Evolutionary conservation across 495 filamentous ascomycete genomes (phyloP).

Genomic region (Tuber umbilicatum): DNA sequence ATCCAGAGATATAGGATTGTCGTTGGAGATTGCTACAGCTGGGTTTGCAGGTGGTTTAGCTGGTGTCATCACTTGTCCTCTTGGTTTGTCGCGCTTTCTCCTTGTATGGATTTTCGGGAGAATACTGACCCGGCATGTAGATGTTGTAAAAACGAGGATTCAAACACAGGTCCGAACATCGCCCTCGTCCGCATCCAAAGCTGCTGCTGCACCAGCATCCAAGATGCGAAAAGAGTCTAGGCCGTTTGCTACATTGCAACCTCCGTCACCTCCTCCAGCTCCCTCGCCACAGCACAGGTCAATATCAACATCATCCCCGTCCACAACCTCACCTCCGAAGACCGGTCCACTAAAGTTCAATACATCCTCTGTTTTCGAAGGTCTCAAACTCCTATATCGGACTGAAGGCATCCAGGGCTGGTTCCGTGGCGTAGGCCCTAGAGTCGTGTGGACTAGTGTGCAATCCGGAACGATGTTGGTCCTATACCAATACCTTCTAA

Average conservation of each 20-base stretch:
- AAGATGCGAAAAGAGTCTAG: slow-evolving; percentile 9
- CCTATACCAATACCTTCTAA: slow-evolving; percentile 81
- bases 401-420: slow-evolving; percentile 82
- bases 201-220: slow-evolving; percentile 20
- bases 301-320: slow-evolving; percentile 81
- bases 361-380: slow-evolving; percentile 80
- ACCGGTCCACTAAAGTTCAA: slow-evolving; percentile 70
- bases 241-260: slow-evolving; percentile 27
- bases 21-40: slow-evolving; percentile 80
- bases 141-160: slow-evolving; percentile 96
- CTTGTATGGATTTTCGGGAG: neutral
- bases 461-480: slow-evolving; percentile 97
- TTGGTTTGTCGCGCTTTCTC: slow-evolving; percentile 43
- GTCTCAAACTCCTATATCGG: slow-evolving; percentile 76
- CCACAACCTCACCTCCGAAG: slow-evolving; percentile 61
- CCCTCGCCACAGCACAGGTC: slow-evolving; percentile 42
- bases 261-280: neutral
- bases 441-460: slow-evolving; percentile 94
- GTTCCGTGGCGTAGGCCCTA: slow-evolving; percentile 90
- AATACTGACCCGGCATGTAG: slow-evolving; percentile 39
- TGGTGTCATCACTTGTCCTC: slow-evolving; percentile 85
- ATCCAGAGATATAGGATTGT: slow-evolving; percentile 65
- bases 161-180: slow-evolving; percentile 77
- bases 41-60: slow-evolving; percentile 90
- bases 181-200: slow-evolving; percentile 18